Base-by-base conservation (phyloP, 2,329 filamentous ascomycete genomes). In the Cytospora schulzeri region DNA sequence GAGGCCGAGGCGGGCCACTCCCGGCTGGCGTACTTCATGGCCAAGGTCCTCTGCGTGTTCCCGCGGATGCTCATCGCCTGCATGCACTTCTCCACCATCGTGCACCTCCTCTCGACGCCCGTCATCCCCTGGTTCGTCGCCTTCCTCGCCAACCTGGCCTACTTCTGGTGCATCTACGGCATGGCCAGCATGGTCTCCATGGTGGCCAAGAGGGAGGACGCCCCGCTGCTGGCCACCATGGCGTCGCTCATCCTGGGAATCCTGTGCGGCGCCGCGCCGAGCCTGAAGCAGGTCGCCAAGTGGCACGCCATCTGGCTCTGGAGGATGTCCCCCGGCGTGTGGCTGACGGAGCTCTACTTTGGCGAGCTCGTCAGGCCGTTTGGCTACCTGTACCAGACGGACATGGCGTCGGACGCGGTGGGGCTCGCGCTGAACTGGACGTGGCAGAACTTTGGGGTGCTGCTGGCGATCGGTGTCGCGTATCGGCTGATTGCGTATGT, bases 101-200 rank as follows among this genome's bases (percentile, higher is more conserved):
- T 85, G 17, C 76, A 81, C 45, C 68, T 85, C 1, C 76, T 86
- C 9, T 75, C 79, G 1, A 79, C 77, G 4, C 83, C 84, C 1
- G 74, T 81, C 26, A 84, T 86, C 22, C 70, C 71, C n/a, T 87
- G 80, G 75, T 71, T 72, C 26, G 71, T 77, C 12, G 81, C 81
- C 29, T 86, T 83, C 70, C 60, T 76, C 17, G 78, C 77, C 8
- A 86, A 86, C 63, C 69, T 86, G 54, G 66, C 81, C 12, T 87
- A 86, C 73, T 86, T 85, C 69, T 88, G 81, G 74, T 82, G 81
- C 69, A 83, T 87, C 58, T 87, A 86, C 70, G 83, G 85, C 0
- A 76, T 87, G 8, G 80, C 84, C 0, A 81, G 78, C 38, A 74
- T 77, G 33, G 72, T 86, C 19, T 83, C 79, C 63, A 85, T 87